Conservation (phyloP, 2,329 filamentous ascomycete genomes). For the Dothideomycetidae sp. region DNA sequence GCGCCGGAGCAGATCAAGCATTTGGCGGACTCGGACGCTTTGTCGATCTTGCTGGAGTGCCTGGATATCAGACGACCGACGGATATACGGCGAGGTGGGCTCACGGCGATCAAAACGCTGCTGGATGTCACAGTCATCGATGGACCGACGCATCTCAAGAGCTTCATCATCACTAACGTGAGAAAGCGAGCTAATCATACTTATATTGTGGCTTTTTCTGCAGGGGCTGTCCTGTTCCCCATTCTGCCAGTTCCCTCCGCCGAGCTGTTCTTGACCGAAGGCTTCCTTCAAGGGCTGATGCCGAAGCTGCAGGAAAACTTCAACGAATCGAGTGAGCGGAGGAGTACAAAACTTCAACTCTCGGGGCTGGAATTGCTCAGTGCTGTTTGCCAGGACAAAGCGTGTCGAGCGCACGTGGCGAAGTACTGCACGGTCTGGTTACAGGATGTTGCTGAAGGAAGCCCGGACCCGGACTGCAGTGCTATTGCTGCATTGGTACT, state of each 20-base stretch:
- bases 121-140: conserved; percentile 61
- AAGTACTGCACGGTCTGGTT: conserved; percentile 82
- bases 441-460: conserved; percentile 64
- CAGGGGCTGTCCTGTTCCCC: conserved; percentile 78
- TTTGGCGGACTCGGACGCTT: conserved; percentile 59
- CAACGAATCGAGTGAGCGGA: conserved; percentile 38
- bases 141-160: conserved; percentile 51
- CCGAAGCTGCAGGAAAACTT: conserved; percentile 57
- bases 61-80: conserved; percentile 70
- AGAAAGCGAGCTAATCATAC: conserved; percentile 69
- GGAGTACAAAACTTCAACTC: conserved; percentile 72
- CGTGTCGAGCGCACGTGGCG: conserved; percentile 68
- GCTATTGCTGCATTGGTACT: conserved; percentile 40
- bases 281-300: conserved; percentile 65
- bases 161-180: conserved; percentile 61
- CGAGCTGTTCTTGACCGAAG: conserved; percentile 72
- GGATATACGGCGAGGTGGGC: conserved; percentile 64
- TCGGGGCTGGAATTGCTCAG: conserved; percentile 81
- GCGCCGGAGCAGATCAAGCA: conserved; percentile 42
- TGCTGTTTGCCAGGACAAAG: conserved; percentile 72
- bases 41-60: conserved; percentile 75
- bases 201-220: conserved; percentile 81
- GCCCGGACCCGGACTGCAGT: conserved; percentile 43
- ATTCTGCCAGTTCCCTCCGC: conserved; percentile 63
- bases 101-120: conserved; percentile 68